Conservation (phyloP, 2,329 filamentous ascomycete genomes). For the Epichloe sibirici region DNA sequence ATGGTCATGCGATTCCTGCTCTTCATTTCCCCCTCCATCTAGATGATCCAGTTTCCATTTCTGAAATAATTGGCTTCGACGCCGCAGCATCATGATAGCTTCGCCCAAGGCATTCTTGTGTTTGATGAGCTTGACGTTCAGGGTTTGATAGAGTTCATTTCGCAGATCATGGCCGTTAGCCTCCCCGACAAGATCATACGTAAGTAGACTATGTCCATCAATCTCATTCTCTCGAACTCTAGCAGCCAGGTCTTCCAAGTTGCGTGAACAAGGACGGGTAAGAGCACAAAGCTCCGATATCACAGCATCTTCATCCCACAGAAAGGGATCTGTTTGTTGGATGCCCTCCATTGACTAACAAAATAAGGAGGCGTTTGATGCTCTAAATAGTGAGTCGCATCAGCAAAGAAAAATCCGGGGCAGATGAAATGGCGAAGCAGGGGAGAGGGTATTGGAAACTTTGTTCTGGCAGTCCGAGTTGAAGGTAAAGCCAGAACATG, state of each 20-base stretch:
- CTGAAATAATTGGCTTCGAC: slow-evolving; percentile 36
- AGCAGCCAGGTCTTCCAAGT: slow-evolving; percentile 38
- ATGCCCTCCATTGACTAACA: slow-evolving; percentile 15
- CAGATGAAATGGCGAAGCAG: not conserved
- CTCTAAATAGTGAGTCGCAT: not conserved
- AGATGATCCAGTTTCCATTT: slow-evolving; percentile 14
- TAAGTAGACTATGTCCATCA: slow-evolving; percentile 52
- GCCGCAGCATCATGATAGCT: slow-evolving; percentile 44
- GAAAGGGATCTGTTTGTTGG: slow-evolving; percentile 50
- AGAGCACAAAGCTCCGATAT: slow-evolving; percentile 51
- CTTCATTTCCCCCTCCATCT: not conserved
- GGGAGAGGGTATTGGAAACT: not conserved
- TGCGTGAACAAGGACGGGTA: slow-evolving; percentile 35
- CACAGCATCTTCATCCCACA: slow-evolving; percentile 59
- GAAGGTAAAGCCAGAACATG: not conserved
- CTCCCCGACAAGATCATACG: slow-evolving; percentile 34
- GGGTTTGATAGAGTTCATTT: slow-evolving; percentile 38
- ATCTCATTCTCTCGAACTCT: slow-evolving; percentile 50
- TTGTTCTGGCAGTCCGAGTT: not conserved
- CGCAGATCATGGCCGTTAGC: slow-evolving; percentile 15
- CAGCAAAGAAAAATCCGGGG: not conserved
- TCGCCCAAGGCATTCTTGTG: slow-evolving; percentile 45
- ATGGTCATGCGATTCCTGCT: not conserved
- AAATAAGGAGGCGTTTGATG: not conserved
- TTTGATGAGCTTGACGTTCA: slow-evolving; percentile 45